Base-by-base conservation (phyloP, 805 yeast species). In the Candida pseudoglaebosa region DNA sequence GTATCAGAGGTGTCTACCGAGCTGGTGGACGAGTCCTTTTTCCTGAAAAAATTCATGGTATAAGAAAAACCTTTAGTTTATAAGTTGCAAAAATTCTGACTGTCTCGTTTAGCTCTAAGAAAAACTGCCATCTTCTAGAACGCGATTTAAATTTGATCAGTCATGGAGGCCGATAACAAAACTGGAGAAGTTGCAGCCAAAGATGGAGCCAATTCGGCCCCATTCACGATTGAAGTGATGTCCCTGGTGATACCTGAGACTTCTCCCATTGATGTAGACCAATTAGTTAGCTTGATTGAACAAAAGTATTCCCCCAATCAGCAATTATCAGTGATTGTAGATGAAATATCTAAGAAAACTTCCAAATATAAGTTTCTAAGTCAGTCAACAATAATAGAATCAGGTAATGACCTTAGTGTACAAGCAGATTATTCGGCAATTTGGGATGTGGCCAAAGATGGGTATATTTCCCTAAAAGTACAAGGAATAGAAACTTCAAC, bases 361-460 rank as follows among this genome's bases (percentile, higher is more conserved):
- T 71, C 82, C 4, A 68, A 69, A 37, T 78, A 74, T 54, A 81
- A 80, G 54, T 80, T 77, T 54, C 50, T 80, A 30, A 70, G 77
- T 10, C 73, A 69, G 32, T 51, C 68, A 2, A 70, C 77, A 15
- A 46, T 49, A 2, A 42, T 78, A 4, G 48, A 45, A 7, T 44
- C 54, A 15, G 26, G 42, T 4, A 50, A 49, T 8, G 51, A 52
- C 17, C 40, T 58, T 30, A 34, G 34, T 8, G 46, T 71, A 14
- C 46, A 57, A 2, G 59, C 71, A 7, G 56, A 65, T 4, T 61
- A 77, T 34, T 82, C 81, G 8, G 72, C 81, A 0, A 59, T 71
- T 4, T 80, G 85, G 84, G 79, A 79, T 44, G 51, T 62, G 6
- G 57, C 61, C 9, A 76, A 65, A 33, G 88, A 81, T 54, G 86